These are phyloP conservation scores for Auxenochlorella pyrenoidosa DNA, from an alignment of 139 green algal species.

Conservation along the genomic window DNA sequence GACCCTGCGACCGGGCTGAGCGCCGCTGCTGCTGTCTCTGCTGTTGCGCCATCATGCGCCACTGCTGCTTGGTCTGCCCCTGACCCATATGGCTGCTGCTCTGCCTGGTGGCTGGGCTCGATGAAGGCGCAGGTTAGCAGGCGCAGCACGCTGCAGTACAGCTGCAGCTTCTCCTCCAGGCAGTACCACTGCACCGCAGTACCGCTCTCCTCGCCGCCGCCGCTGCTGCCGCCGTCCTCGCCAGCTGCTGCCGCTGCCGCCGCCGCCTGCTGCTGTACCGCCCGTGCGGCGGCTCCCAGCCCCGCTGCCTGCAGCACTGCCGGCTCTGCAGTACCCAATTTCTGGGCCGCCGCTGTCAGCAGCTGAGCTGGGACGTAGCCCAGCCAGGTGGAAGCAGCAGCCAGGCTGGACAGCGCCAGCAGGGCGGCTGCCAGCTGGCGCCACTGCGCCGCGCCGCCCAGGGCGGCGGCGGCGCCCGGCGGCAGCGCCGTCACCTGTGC, in stretches of 20 bases:
- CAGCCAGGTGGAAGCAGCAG: slow-evolving; percentile 39
- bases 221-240: neutral
- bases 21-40: neutral
- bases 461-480: neutral
- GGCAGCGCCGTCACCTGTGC: slow-evolving; percentile 31
- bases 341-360: neutral
- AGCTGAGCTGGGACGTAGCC: slow-evolving; percentile 39
- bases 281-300: neutral
- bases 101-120: neutral
- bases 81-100: neutral
- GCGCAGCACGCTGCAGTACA: slow-evolving; percentile 38
- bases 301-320: slow-evolving; percentile 19
- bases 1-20: neutral
- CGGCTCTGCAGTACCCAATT: neutral
- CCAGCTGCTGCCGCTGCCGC: neutral
- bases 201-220: neutral
- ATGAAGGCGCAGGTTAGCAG: slow-evolving; percentile 14
- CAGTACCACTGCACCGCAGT: slow-evolving; percentile 17
- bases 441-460: slow-evolving; percentile 32
- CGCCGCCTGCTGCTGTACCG: slow-evolving; percentile 8
- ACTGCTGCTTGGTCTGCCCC: neutral
- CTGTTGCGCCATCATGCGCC: neutral
- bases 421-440: slow-evolving; percentile 12
- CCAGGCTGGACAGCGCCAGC: slow-evolving; percentile 33
- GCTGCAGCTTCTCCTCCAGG: slow-evolving; percentile 21